Evolutionary conservation across 2,329 filamentous ascomycete genomes (phyloP).

Genomic region (Fusarium tuaranense): DNA sequence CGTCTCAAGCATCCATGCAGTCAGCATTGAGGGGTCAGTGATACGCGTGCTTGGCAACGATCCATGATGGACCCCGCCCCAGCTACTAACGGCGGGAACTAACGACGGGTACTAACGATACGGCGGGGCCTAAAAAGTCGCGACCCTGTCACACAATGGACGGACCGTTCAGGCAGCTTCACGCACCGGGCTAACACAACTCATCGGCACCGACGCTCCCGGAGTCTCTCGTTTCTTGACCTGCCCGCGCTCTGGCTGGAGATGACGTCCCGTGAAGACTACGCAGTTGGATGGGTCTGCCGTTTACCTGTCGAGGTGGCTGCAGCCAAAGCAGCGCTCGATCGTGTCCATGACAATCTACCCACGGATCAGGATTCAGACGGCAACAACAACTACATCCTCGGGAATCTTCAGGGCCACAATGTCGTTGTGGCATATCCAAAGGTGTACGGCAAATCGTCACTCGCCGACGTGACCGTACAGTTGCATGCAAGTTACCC

Average conservation of each 20-base stretch:
- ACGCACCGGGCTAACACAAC: not conserved
- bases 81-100: too few relatives aligned
- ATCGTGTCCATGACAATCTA: not conserved
- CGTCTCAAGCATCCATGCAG: too few relatives aligned
- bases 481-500: not conserved
- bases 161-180: not conserved
- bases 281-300: not conserved
- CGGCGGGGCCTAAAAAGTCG: too few relatives aligned
- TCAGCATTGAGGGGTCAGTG: too few relatives aligned
- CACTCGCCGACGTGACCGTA: not conserved
- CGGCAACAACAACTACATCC: not conserved
- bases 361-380: not conserved
- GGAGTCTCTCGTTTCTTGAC: not conserved
- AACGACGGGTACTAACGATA: too few relatives aligned
- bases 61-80: too few relatives aligned
- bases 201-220: not conserved
- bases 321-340: not conserved
- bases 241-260: not conserved
- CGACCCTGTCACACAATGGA: too few relatives aligned
- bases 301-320: not conserved
- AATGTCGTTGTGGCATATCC: slow-evolving; percentile 7
- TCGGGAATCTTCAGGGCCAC: not conserved
- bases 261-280: not conserved
- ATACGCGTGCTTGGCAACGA: too few relatives aligned
- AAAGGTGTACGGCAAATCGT: not conserved